phyloP scores from a whole-genome alignment of 164 flowering plant genomes.

The Echeveria elegans region DNA sequence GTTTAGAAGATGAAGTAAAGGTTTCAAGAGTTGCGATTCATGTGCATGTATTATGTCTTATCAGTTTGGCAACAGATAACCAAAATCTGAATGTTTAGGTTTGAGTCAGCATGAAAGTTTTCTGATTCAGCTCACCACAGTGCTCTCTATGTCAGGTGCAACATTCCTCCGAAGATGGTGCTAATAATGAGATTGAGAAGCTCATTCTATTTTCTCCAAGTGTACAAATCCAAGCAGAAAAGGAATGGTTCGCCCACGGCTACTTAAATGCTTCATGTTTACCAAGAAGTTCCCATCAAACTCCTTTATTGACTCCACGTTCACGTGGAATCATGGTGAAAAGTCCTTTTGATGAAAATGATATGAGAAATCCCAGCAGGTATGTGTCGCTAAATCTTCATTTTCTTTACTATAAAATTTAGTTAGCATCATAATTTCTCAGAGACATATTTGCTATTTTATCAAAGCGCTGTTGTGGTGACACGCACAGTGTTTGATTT shows the following conservation, averaged over 20 bases:
- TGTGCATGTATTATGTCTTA: background rate
- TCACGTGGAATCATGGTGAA: conserved; percentile 25
- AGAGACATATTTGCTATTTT: background rate
- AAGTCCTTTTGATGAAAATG: conserved; percentile 14
- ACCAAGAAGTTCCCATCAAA: background rate
- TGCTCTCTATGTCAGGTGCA: background rate
- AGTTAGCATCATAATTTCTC: background rate
- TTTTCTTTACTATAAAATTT: background rate
- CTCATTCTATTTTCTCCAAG: conserved; percentile 2
- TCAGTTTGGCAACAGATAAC: background rate
- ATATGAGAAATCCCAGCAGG: background rate
- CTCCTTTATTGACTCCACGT: conserved; percentile 14
- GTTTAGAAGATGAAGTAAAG: background rate
- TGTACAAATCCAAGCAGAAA: conserved; percentile 4
- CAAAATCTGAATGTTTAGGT: no score
- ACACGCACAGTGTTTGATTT: conserved; percentile 4
- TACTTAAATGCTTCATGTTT: background rate
- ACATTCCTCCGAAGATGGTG: background rate
- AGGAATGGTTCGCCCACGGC: background rate
- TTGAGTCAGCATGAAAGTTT: no score
- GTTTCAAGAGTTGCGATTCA: background rate
- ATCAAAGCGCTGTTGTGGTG: background rate
- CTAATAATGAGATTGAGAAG: background rate
- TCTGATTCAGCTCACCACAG: background rate
- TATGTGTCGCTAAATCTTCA: background rate